These are phyloP conservation scores for Skeletonema costatum DNA, from an alignment of 108 stramenopile genomes.

Conservation along the genomic window DNA sequence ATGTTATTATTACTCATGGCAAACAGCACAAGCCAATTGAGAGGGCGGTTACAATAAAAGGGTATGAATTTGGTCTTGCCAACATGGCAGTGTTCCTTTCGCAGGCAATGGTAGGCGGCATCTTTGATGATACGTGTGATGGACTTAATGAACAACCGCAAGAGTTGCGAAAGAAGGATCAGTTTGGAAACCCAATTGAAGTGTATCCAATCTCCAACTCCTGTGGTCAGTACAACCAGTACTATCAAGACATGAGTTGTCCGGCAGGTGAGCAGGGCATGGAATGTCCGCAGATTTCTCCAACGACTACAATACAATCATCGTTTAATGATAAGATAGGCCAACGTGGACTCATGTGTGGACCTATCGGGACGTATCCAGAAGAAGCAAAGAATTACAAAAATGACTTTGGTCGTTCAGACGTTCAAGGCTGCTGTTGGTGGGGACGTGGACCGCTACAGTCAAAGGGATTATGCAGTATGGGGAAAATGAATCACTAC, in stretches of 20 bases:
- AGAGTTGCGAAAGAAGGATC: neutral
- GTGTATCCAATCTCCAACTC: slow-evolving; percentile 29
- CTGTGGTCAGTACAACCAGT: slow-evolving; percentile 32
- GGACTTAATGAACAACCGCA: slow-evolving; percentile 10
- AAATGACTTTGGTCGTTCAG: slow-evolving; percentile 17
- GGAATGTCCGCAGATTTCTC: slow-evolving; percentile 18
- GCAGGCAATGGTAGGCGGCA: slow-evolving; percentile 54
- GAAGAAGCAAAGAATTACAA: neutral
- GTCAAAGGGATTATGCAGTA: slow-evolving; percentile 26
- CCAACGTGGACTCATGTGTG: slow-evolving; percentile 13
- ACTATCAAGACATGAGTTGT: slow-evolving; percentile 30
- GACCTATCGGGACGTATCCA: slow-evolving; percentile 8
- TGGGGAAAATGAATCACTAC: slow-evolving; percentile 41
- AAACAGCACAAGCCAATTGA: slow-evolving; percentile 1
- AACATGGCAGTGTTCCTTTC: slow-evolving; percentile 51
- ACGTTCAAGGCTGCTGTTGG: slow-evolving; percentile 38
- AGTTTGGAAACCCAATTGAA: neutral
- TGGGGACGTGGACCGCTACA: slow-evolving; percentile 46
- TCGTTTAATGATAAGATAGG: neutral
- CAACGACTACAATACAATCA: slow-evolving; percentile 24
- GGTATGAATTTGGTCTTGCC: slow-evolving; percentile 44
- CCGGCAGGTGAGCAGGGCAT: slow-evolving; percentile 16
- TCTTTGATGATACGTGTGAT: slow-evolving; percentile 45
- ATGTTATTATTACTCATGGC: neutral
- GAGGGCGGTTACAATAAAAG: neutral